phyloP scores from a whole-genome alignment of 257 asterid species.

The Paraleonurus japonicus region DNA sequence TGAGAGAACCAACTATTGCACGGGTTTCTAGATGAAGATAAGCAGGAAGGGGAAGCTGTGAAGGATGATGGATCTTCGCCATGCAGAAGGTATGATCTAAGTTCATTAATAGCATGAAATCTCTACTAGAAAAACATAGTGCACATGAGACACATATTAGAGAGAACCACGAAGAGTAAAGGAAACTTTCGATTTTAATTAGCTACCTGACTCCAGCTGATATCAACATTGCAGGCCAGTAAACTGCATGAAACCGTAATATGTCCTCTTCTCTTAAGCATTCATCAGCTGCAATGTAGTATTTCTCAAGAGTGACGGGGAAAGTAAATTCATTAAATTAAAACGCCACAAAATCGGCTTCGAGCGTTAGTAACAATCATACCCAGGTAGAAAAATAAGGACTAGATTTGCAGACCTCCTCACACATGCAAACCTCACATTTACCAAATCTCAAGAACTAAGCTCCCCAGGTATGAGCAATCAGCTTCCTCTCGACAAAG shows the following conservation, averaged over 20 bases:
- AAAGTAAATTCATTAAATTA: too few species aligned
- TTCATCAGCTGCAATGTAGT: too few species aligned
- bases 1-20: slow-evolving; percentile 71
- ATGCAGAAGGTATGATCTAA: neutral
- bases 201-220: slow-evolving; percentile 67
- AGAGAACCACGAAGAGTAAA: neutral
- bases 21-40: slow-evolving; percentile 65
- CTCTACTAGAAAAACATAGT: neutral
- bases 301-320: too few species aligned
- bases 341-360: too few species aligned
- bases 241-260: slow-evolving; percentile 97
- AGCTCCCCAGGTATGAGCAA: too few species aligned
- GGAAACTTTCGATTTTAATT: neutral
- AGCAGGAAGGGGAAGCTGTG: slow-evolving; percentile 28
- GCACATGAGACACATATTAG: neutral
- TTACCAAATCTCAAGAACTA: too few species aligned
- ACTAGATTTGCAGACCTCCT: too few species aligned
- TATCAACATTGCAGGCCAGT: slow-evolving; percentile 99
- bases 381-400: too few species aligned
- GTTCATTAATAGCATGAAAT: neutral
- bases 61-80: slow-evolving; percentile 51
- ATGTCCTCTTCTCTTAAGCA: too few species aligned
- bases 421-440: too few species aligned
- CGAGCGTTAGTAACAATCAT: too few species aligned
- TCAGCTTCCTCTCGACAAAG: too few species aligned